Base-by-base conservation (phyloP, 2,329 filamentous ascomycete species). In the Grosmannia serpens region DNA sequence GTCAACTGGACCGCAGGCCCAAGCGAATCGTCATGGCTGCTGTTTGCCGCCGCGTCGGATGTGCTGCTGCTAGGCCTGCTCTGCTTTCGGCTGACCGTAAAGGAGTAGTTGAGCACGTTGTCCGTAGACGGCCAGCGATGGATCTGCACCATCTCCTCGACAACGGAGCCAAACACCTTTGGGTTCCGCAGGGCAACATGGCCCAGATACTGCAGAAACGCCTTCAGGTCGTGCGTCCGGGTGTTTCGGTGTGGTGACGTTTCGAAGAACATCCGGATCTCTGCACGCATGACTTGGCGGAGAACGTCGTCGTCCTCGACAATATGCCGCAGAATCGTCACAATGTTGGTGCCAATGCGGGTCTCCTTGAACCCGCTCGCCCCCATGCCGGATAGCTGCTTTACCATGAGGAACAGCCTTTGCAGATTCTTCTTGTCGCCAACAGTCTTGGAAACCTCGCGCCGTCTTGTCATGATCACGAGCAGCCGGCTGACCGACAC, bases 241-340 rank as follows among this genome's bases (percentile, higher is more conserved):
- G 73, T 69, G 50, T 71, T 75, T 41, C 78, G 70, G 26, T 73
- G 72, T 7, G 72, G 68, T 61, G 79, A 77, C 57, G 88, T 77
- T 57, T 89, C 84, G 64, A 96, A 89, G 66, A 83, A 85, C n/a
- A 82, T 75, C 63, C 85, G 84, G 65, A 99, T 95, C 69, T 97
- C 92, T 31, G 86, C 87, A 56, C 87, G 82, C 88, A 99, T 96
- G 61, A 96, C 86, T 68, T 96, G 89, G 64, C 88, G 89, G 61
- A 97, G 81, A 2, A 87, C 94, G 22, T 91, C 86, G 55, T 96
- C 90, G 67, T 99, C 95, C 71, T 99, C 94, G 57, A 97, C 83
- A 63, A 99, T 86, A 67, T 99, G 94, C 47, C 95, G 86, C 50
- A 99, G 75, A 56, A 96, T 86, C 15, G 92, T 81, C 80, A 97